Conservation (phyloP, 345 rosid species). For the thale cress (Arabidopsis thaliana) region TAIR10.1 NC_003074.8:1943001-1943500, state of each 20-base stretch:
- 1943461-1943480: slow-evolving; percentile 99
- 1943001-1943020: slow-evolving; percentile 10
- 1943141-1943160: slow-evolving; percentile 98
- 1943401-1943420: slow-evolving; percentile 99
- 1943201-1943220: slow-evolving; percentile 99
- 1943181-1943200: slow-evolving; percentile 99
- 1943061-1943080: slow-evolving; percentile 11
- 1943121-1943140: slow-evolving; percentile 95
- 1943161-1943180: slow-evolving; percentile 99
- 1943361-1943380: slow-evolving; percentile 98
- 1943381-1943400: slow-evolving; percentile 97
- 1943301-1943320: slow-evolving; percentile 57
- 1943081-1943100: slow-evolving; percentile 60
- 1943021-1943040: background rate
- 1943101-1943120: slow-evolving; percentile 99
- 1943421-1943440: slow-evolving; percentile 82
- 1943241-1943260: slow-evolving; percentile 3
- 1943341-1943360: slow-evolving; percentile 97
- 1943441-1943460: slow-evolving; percentile 99
- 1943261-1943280: background rate
- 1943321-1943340: slow-evolving; percentile 97
- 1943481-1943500: slow-evolving; percentile 93
- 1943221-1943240: slow-evolving; percentile 97
- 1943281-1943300: slow-evolving; percentile 15
- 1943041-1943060: background rate